Evolutionary conservation across 129 eudicot genomes (phyloP), one percentile per base, ranked within the genome.

Genomic region (Deinandra increscens): DNA sequence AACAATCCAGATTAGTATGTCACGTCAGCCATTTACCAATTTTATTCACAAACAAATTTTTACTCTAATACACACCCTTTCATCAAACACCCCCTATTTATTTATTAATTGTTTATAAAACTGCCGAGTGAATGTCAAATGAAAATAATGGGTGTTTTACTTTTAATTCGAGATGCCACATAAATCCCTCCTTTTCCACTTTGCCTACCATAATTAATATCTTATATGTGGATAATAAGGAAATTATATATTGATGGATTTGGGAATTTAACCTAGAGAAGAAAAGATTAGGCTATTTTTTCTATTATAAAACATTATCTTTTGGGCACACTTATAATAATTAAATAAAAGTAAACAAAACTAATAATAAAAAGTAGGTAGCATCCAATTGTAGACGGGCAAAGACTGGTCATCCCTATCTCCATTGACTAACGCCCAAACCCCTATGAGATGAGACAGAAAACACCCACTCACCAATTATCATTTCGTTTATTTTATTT

Each of bases 401-500:
- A 48, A 68, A 75, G 75, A 42, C 75, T 38, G 26, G 63, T 68
- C 68, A 61, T 76, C 33, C 69, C 64, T 60, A 60, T 66, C 46
- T 56, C 17, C 71, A 39, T 75, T 75, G 79, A 68, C 74, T 48
- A 60, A 68, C 46, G 46, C 70, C 70, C 46, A 48, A 69, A 46
- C 75, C 80, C 75, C 80, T 60, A 76, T 76, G 70, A 68, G 63
- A 60, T 60, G 48, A 76, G 37, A 76, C 75, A 75, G 37, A 76
- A 70, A 75, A 69, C 55, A 45, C 46, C 80, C 70, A 76, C 80
- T 68, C 53, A 68, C n/a, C 65, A 15, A 4, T 19, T n/a, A 18
- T 33, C 20, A n/a, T 4, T 46, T 62, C 61, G 61, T 60, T 72
- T 61, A 61, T 37, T 56, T 56, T 29, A 13, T 17, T 7, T 62